These are phyloP conservation scores for Lentinus polychrous DNA, from an alignment of 1,284 basidiomycete genomes.

Conservation along the genomic window DNA sequence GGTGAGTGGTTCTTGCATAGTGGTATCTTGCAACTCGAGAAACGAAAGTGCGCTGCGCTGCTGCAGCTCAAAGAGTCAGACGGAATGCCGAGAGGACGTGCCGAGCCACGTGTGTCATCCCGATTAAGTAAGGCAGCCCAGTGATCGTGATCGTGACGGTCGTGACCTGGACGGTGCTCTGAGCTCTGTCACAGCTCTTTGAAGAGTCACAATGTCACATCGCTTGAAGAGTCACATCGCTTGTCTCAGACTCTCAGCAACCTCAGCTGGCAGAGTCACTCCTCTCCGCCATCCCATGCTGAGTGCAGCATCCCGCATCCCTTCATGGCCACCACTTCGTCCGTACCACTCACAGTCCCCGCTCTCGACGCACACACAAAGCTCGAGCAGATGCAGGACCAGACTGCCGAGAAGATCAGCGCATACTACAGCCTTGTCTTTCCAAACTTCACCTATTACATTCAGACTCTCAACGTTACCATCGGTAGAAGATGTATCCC, in stretches of 20 bases:
- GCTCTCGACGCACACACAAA: constrained; percentile 22
- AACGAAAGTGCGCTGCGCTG: background rate
- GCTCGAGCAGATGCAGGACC: constrained; percentile 24
- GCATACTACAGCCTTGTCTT: constrained; percentile 94
- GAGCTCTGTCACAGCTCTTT: background rate
- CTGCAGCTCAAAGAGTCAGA: background rate
- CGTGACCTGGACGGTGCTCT: background rate
- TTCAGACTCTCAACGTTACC: constrained; percentile 56
- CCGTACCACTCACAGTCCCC: constrained; percentile 25
- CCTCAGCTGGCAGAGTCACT: background rate
- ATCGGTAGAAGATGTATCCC: constrained; percentile 48
- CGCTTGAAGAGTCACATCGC: too few relatives aligned
- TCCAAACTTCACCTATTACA: constrained; percentile 70
- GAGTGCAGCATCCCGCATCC: background rate
- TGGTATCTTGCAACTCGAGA: background rate
- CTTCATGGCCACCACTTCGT: constrained; percentile 27
- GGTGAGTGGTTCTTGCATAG: constrained; percentile 20
- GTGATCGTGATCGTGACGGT: background rate
- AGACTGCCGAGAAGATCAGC: constrained; percentile 67
- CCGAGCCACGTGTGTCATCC: background rate
- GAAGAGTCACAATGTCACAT: background rate
- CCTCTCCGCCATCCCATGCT: background rate
- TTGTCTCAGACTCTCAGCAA: background rate
- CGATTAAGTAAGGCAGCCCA: constrained; percentile 1
- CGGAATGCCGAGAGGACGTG: constrained; percentile 1